phyloP scores from a whole-genome alignment of 139 green algal species.

The Coelastrella sp. region DNA sequence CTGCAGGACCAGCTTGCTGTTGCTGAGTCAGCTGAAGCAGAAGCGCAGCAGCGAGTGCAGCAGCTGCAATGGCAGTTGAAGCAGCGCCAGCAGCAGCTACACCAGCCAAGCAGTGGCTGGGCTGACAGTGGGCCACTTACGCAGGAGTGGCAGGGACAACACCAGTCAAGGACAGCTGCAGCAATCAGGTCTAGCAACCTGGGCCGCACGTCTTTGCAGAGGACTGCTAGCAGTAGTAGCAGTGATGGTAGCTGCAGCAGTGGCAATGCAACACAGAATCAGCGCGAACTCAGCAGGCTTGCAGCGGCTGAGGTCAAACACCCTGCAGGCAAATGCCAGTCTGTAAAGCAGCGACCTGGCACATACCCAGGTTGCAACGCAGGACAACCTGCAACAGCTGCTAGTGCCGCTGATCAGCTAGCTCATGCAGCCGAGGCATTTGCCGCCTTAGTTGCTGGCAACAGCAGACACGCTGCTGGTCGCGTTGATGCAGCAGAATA shows the following conservation, averaged over 20 bases:
- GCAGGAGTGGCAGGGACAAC: not conserved
- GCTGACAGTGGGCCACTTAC: too few species aligned
- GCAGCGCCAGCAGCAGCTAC: conserved; percentile 16
- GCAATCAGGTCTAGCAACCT: too few species aligned
- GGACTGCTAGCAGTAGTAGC: not conserved
- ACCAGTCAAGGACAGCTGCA: too few species aligned
- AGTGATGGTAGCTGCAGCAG: not conserved
- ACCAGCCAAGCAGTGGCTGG: not conserved
- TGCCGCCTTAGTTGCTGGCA: too few species aligned
- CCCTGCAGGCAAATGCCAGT: too few species aligned
- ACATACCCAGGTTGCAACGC: not conserved
- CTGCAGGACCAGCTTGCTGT: not conserved
- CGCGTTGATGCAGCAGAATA: too few species aligned
- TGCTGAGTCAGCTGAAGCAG: not conserved
- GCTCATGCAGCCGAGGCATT: too few species aligned
- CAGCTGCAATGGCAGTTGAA: not conserved
- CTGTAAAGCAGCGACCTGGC: too few species aligned
- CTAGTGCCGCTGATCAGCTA: too few species aligned
- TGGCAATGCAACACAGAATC: not conserved
- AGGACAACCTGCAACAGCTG: not conserved
- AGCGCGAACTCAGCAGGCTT: too few species aligned
- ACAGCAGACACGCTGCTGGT: not conserved
- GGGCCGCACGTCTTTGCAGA: too few species aligned
- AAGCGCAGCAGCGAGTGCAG: conserved; percentile 3
- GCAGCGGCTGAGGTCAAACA: too few species aligned